Percentiles rank a stretch among this genome's conserved stretches.
These are phyloP conservation scores for Thecaphora frezii DNA, from an alignment of 1,284 basidiomycete genomes.

Conservation along the genomic window DNA sequence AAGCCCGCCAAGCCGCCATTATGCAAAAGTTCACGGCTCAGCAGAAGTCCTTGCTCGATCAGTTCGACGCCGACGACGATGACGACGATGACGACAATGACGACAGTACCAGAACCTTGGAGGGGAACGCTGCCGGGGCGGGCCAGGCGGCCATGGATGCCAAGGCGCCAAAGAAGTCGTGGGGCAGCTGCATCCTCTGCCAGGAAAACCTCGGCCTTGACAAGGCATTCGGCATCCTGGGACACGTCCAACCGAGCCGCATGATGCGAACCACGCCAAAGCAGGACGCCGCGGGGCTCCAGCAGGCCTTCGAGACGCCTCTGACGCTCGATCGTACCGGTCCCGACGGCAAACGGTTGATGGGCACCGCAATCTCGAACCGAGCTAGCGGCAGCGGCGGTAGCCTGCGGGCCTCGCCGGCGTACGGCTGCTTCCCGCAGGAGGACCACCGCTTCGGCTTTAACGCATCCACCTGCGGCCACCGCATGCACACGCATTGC, in stretches of 20 bases:
- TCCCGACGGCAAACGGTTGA: slow-evolving; percentile 33
- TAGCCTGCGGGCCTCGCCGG: slow-evolving; percentile 7
- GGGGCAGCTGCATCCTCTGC: slow-evolving; percentile 92
- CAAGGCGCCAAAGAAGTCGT: slow-evolving; percentile 23
- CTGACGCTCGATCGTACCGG: slow-evolving; percentile 50
- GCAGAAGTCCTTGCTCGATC: slow-evolving; percentile 52
- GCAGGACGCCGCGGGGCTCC: slow-evolving; percentile 68
- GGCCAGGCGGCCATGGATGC: slow-evolving; percentile 7
- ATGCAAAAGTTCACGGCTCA: slow-evolving; percentile 56
- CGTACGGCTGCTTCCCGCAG: slow-evolving; percentile 60
- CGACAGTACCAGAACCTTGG: not conserved
- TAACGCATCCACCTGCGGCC: slow-evolving; percentile 86
- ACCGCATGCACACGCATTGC: slow-evolving; percentile 95
- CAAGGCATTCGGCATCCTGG: slow-evolving; percentile 83
- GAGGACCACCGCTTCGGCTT: slow-evolving; percentile 65
- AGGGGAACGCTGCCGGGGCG: slow-evolving; percentile 20
- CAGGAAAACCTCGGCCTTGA: slow-evolving; percentile 83
- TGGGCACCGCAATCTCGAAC: slow-evolving; percentile 23
- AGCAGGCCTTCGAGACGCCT: slow-evolving; percentile 70
- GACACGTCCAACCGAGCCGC: slow-evolving; percentile 84
- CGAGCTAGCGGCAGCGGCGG: slow-evolving; percentile 6
- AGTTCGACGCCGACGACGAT: slow-evolving; percentile 47
- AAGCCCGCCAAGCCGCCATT: slow-evolving; percentile 54
- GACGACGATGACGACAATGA: slow-evolving; percentile 44
- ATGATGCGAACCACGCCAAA: slow-evolving; percentile 78